phyloP scores from a whole-genome alignment of 2,329 filamentous ascomycete species.

The Fusarium sp. region DNA sequence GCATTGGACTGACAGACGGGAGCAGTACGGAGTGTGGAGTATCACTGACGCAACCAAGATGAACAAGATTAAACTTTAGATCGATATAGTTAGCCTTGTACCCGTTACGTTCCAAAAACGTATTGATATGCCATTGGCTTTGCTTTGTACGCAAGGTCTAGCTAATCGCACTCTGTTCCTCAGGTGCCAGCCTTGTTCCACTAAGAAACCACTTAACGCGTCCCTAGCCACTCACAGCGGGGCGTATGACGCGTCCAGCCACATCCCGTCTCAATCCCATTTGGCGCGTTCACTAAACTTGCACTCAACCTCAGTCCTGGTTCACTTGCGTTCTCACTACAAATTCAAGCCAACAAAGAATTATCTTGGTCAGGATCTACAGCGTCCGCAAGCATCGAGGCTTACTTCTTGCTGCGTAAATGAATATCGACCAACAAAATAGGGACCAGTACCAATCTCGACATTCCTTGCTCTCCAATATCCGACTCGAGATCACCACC shows the following conservation, averaged over 20 bases:
- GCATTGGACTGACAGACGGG: background rate
- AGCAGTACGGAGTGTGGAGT: background rate
- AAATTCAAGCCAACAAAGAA: background rate
- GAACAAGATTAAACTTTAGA: background rate
- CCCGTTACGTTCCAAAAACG: background rate
- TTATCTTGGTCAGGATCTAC: background rate
- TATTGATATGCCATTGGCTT: background rate
- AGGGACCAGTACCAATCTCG: background rate
- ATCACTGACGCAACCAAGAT: background rate
- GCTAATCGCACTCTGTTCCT: background rate
- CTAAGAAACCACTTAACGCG: slow-evolving; percentile 42
- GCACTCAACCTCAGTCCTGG: slow-evolving; percentile 14
- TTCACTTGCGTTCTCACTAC: background rate
- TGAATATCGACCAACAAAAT: background rate
- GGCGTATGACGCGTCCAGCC: slow-evolving; percentile 38
- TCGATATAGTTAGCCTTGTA: background rate
- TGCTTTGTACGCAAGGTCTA: background rate
- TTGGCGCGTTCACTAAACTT: slow-evolving; percentile 32
- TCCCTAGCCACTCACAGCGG: slow-evolving; percentile 35
- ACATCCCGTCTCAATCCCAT: slow-evolving; percentile 8
- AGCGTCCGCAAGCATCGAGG: background rate
- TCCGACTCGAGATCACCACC: background rate
- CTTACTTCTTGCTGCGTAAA: background rate
- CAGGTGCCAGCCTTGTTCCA: background rate
- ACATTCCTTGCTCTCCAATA: background rate